phyloP scores from a whole-genome alignment of 2,329 filamentous ascomycete genomes.

The Nectriaceae sp. region DNA sequence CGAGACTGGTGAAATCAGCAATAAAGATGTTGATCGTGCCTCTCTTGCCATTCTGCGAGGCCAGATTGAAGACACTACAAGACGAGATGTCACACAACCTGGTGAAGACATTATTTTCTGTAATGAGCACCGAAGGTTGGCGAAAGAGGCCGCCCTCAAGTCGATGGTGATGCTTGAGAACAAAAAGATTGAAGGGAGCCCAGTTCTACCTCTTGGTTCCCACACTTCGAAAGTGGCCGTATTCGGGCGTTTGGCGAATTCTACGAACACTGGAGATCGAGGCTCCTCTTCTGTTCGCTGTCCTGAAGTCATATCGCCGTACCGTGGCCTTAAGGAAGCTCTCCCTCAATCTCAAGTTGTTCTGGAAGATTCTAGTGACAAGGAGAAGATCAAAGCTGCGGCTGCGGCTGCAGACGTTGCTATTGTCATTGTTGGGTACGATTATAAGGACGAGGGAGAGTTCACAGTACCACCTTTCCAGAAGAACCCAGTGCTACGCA shows the following conservation, averaged over 20 bases:
- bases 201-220: conserved; percentile 3
- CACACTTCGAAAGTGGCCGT: conserved; percentile 11
- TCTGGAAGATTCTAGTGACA: too few relatives aligned
- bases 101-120: conserved; percentile 15
- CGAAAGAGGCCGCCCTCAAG: conserved; percentile 13
- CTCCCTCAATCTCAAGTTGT: background rate
- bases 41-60: conserved; percentile 7
- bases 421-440: background rate
- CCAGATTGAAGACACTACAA: conserved; percentile 7
- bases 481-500: too few relatives aligned
- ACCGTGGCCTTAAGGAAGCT: conserved; percentile 10
- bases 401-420: background rate
- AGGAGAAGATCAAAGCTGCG: background rate
- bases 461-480: too few relatives aligned
- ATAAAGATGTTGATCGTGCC: conserved; percentile 9
- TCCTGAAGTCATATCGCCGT: conserved; percentile 10
- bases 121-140: conserved; percentile 16
- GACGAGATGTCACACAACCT: background rate
- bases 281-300: too few relatives aligned
- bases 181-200: background rate
- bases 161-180: conserved; percentile 26
- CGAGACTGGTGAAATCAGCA: background rate
- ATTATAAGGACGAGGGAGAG: too few relatives aligned
- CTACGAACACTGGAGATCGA: conserved; percentile 17
- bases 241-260: conserved; percentile 18